A percentile compares a stretch with the other conserved stretches of the same genome.
Conservation (phyloP, 768 basidiomycete species). For the Lactifluus piperatus region DNA sequence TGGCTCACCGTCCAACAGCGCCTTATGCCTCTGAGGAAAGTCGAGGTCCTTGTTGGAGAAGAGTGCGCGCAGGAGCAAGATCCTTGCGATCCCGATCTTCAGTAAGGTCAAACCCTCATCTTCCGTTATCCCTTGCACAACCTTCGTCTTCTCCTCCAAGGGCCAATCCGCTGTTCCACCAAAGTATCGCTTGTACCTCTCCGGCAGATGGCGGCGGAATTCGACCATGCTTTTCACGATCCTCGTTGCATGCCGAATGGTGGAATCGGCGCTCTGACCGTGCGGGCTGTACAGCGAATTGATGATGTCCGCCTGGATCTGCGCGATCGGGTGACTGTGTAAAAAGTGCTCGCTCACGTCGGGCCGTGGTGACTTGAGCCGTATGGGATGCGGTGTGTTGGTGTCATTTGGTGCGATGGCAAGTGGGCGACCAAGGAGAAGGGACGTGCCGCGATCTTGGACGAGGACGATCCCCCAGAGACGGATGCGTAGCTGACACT, state of each 20-base stretch:
- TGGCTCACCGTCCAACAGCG: constrained; percentile 65
- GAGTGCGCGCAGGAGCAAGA: constrained; percentile 66
- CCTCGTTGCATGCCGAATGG: constrained; percentile 69
- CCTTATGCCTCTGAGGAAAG: constrained; percentile 56
- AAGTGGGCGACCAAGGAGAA: constrained; percentile 77
- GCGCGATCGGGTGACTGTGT: constrained; percentile 63
- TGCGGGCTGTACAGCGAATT: constrained; percentile 76
- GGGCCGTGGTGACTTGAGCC: constrained; percentile 32
- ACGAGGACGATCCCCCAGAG: constrained; percentile 81
- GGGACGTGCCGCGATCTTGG: constrained; percentile 82
- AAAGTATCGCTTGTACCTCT: constrained; percentile 67
- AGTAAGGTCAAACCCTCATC: constrained; percentile 76
- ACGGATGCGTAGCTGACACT: constrained; percentile 69
- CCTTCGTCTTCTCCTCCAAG: constrained; percentile 49
- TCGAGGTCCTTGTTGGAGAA: constrained; percentile 70
- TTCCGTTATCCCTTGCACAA: constrained; percentile 68
- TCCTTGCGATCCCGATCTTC: constrained; percentile 75
- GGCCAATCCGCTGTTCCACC: constrained; percentile 71
- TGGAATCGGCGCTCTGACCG: constrained; percentile 55
- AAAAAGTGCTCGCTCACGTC: constrained; percentile 78
- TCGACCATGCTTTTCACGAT: constrained; percentile 72
- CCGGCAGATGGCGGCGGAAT: constrained; percentile 60
- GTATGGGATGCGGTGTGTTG: constrained; percentile 66
- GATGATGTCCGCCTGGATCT: constrained; percentile 85
- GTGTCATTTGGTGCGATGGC: constrained; percentile 78